Base-by-base conservation (phyloP, 2,329 filamentous ascomycete species). In the Aureobasidium sp. region DNA sequence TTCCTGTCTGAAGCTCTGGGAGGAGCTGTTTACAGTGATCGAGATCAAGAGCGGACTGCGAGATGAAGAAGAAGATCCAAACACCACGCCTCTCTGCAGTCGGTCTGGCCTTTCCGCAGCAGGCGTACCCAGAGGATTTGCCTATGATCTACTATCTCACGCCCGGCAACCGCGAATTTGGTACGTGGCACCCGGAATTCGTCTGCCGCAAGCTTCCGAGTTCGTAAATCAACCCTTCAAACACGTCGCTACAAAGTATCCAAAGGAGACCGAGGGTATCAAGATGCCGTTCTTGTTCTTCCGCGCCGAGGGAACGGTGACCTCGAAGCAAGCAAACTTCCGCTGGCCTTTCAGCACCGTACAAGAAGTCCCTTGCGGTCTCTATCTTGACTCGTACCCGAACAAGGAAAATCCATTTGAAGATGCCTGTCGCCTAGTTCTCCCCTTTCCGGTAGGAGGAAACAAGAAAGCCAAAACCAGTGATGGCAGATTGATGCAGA, bases 231-330 rank as follows among this genome's bases (percentile, higher is more conserved):
- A 72, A 55, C 70, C 70, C 11, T 72, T 73, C 69, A 67, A 68
- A 42, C 60, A 67, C 45, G 69, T 73, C 15, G 63, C 66, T 3
- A 25, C 68, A 14, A 41, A 67, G 20, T 72, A 65, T 34, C 70
- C 70, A 2, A 62, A 66, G 17, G 70, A 72, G 48, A 72, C 70
- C 2, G 64, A 65, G 27, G 70, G 67, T 34, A 71, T 71, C 69
- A 72, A 72, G 63, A 68, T 71, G 59, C 70, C 70, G 1, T 72
- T 72, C 55, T 65, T 72, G 36, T 72, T 72, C 64, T 61, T 72
- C 37, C 67, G 70, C 37, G 69, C 68, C 34, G 68, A 69, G 0
- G 70, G 70, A n/a, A 66, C 57, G 1, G 68, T 72, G 11, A 66
- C 65, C 5, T 70, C 69, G n/a, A 70, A 70, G 56, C 69, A 72